phyloP scores from a whole-genome alignment of 495 filamentous ascomycete species.

The Penicillium silybi region DNA sequence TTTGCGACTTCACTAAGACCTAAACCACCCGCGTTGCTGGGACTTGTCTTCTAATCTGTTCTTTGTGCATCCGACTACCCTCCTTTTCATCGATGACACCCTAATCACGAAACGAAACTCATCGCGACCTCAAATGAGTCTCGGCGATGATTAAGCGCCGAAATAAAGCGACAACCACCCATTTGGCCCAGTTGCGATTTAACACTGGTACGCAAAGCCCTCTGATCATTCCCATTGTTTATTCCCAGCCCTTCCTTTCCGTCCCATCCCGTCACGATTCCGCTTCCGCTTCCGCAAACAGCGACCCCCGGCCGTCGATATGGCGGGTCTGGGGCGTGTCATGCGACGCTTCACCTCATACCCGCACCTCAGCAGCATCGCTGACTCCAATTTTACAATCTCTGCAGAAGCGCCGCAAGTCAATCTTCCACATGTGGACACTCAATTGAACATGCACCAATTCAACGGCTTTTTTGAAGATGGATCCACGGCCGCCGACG shows the following conservation, averaged over 20 bases:
- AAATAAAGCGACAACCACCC: constrained; percentile 22
- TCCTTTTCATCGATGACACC: constrained; percentile 9
- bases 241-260: neutral
- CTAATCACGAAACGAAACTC: constrained; percentile 2
- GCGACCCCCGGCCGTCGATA: constrained; percentile 1
- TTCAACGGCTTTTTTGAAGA: constrained; percentile 35
- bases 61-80: too few species aligned
- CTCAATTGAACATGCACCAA: constrained; percentile 45
- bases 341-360: constrained; percentile 11
- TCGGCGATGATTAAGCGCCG: constrained; percentile 32
- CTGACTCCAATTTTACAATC: constrained; percentile 4
- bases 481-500: constrained; percentile 13
- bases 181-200: constrained; percentile 28
- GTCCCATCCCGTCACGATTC: neutral
- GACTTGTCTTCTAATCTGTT: neutral
- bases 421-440: constrained; percentile 42
- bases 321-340: constrained; percentile 8
- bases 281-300: neutral
- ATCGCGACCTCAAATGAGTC: constrained; percentile 8
- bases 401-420: constrained; percentile 33
- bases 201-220: constrained; percentile 10
- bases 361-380: constrained; percentile 1
- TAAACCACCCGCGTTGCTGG: too few species aligned
- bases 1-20: neutral
- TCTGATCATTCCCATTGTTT: neutral